Percentiles rank a stretch among this genome's conserved stretches.
Evolutionary conservation across 768 basidiomycete species (phyloP).

Genomic region (Termitomyces sp.): DNA sequence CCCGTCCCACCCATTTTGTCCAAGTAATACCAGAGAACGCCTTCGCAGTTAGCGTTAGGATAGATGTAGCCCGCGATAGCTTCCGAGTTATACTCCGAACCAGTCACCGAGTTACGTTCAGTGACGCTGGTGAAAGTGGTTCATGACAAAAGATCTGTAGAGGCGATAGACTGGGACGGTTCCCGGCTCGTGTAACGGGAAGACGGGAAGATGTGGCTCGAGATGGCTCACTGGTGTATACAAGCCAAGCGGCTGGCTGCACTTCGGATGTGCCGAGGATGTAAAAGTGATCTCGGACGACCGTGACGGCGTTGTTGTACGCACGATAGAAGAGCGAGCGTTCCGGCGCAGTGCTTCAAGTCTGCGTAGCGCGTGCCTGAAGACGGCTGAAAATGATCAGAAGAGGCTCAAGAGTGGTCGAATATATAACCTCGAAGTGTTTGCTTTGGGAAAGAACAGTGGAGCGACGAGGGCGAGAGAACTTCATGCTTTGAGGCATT

Average conservation of each 20-base stretch:
- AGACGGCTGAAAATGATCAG: too few relatives aligned
- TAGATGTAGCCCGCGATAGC: slow-evolving; percentile 18
- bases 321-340: slow-evolving; percentile 3
- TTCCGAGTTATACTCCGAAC: slow-evolving; percentile 11
- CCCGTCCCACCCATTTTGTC: too few relatives aligned
- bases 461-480: too few relatives aligned
- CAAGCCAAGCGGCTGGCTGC: neutral
- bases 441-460: too few relatives aligned
- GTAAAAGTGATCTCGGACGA: slow-evolving; percentile 18
- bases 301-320: neutral
- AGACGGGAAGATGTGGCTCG: slow-evolving; percentile 11
- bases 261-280: slow-evolving; percentile 5
- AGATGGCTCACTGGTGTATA: slow-evolving; percentile 8
- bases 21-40: slow-evolving; percentile 17
- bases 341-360: too few relatives aligned
- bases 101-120: slow-evolving; percentile 12
- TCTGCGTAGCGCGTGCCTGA: too few relatives aligned
- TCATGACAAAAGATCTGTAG: slow-evolving; percentile 6
- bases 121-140: slow-evolving; percentile 19
- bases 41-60: slow-evolving; percentile 5
- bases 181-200: neutral
- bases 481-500: too few relatives aligned
- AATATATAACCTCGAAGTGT: too few relatives aligned
- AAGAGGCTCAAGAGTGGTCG: too few relatives aligned
- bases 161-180: slow-evolving; percentile 21